These are phyloP conservation scores for Naematelia encephala DNA, from an alignment of 768 basidiomycete species.

Conservation along the genomic window DNA sequence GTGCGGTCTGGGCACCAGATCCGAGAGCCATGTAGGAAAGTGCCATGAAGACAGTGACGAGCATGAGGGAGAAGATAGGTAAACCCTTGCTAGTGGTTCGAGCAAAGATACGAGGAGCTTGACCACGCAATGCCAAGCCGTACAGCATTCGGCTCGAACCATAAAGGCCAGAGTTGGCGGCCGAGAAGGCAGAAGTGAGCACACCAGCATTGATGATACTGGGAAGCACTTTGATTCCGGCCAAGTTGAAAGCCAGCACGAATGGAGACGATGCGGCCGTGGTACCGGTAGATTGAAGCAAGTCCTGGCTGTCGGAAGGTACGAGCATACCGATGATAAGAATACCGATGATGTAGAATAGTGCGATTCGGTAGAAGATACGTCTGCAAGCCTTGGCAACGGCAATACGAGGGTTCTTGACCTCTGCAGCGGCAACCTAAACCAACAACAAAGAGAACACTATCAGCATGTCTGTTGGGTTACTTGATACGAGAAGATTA, in stretches of 20 bases:
- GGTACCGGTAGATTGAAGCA: conserved; percentile 34
- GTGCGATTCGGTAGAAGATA: conserved; percentile 34
- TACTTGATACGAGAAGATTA: neutral
- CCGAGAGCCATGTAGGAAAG: conserved; percentile 73
- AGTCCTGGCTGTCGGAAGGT: conserved; percentile 32
- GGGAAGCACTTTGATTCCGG: conserved; percentile 46
- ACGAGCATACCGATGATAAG: conserved; percentile 48
- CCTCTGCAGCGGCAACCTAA: conserved; percentile 35
- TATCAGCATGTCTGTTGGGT: too few relatives aligned
- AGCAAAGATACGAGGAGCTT: conserved; percentile 76
- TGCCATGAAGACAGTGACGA: conserved; percentile 61
- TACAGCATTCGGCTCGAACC: conserved; percentile 20
- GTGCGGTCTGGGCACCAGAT: conserved; percentile 66
- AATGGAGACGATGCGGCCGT: conserved; percentile 50
- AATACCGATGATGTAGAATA: conserved; percentile 40
- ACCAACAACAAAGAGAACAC: conserved; percentile 25
- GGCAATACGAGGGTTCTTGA: conserved; percentile 30
- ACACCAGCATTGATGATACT: conserved; percentile 49
- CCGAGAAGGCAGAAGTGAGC: conserved; percentile 34
- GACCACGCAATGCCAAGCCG: conserved; percentile 57
- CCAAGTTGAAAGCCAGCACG: conserved; percentile 46
- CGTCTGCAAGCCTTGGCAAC: conserved; percentile 27
- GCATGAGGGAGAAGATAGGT: conserved; percentile 66
- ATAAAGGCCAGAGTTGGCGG: conserved; percentile 28
- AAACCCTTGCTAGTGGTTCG: conserved; percentile 70